Conservation (phyloP, 495 filamentous ascomycete genomes). For the Hyaloscypha hepaticicola region DNA sequence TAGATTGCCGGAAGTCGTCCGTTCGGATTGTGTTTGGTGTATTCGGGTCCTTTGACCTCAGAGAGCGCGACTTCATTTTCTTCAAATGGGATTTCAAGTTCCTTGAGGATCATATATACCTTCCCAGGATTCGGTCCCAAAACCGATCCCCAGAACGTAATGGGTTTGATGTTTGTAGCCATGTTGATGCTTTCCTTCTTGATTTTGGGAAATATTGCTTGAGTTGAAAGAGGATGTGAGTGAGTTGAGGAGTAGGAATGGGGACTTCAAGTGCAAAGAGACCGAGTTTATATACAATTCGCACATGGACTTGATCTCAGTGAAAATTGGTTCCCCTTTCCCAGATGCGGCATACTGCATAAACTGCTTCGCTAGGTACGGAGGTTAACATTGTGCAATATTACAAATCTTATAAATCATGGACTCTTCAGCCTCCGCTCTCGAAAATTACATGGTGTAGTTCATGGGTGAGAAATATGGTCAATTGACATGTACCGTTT, state of each 20-base stretch:
- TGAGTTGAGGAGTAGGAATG: neutral
- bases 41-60: conserved; percentile 59
- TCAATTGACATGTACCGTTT: neutral
- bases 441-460: neutral
- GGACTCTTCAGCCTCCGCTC: neutral
- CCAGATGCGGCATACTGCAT: neutral
- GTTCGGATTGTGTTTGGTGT: conserved; percentile 65
- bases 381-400: neutral
- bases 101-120: conserved; percentile 59
- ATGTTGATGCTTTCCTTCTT: neutral
- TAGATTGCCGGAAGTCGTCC: conserved; percentile 56
- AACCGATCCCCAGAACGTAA: conserved; percentile 40
- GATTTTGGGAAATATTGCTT: too few species aligned
- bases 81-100: conserved; percentile 60
- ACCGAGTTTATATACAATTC: neutral
- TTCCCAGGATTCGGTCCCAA: conserved; percentile 64
- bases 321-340: too few species aligned
- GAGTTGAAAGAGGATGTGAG: neutral
- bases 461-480: neutral
- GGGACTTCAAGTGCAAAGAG: neutral
- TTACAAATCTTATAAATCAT: neutral
- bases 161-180: conserved; percentile 37
- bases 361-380: neutral
- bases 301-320: neutral
- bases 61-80: conserved; percentile 35